Evolutionary conservation across 2,329 filamentous ascomycete species (phyloP).

Genomic region (Clonostachys byssicola): DNA sequence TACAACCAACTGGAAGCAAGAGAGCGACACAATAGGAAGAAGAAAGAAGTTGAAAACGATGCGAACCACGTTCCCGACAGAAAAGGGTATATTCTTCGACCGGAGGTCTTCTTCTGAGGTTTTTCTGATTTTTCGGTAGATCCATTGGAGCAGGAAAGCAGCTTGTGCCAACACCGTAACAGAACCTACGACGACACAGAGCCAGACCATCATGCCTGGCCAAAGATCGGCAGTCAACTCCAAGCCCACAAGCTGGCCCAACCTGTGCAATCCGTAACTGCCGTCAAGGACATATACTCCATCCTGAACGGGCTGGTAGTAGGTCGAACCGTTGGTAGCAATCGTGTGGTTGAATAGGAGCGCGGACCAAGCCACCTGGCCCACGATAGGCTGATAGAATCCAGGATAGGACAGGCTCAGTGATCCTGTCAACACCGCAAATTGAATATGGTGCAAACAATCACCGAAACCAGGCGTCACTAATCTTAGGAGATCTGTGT

Average conservation of each 20-base stretch:
- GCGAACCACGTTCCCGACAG: conserved; percentile 72
- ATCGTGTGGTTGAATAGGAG: conserved; percentile 94
- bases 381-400: conserved; percentile 88
- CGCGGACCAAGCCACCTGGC: conserved; percentile 81
- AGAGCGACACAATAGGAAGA: conserved; percentile 79
- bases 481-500: conserved; percentile 84
- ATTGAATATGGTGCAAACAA: conserved; percentile 96
- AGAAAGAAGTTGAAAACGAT: conserved; percentile 92
- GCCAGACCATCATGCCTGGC: conserved; percentile 91
- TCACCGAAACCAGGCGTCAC: conserved; percentile 96
- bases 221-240: conserved; percentile 73
- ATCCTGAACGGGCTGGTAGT: conserved; percentile 66
- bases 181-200: conserved; percentile 69
- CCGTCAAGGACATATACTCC: conserved; percentile 82
- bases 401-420: conserved; percentile 87
- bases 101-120: conserved; percentile 82
- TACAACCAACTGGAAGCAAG: conserved; percentile 86
- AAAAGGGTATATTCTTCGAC: conserved; percentile 88
- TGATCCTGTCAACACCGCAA: conserved; percentile 81
- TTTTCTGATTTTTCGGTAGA: conserved; percentile 66
- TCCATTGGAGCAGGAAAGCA: conserved; percentile 73
- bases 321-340: conserved; percentile 63
- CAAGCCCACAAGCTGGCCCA: conserved; percentile 83
- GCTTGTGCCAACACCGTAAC: conserved; percentile 69
- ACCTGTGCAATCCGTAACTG: conserved; percentile 72